Evolutionary conservation across 2,329 filamentous ascomycete species (phyloP).

Genomic region (Fusarium newnesense): DNA sequence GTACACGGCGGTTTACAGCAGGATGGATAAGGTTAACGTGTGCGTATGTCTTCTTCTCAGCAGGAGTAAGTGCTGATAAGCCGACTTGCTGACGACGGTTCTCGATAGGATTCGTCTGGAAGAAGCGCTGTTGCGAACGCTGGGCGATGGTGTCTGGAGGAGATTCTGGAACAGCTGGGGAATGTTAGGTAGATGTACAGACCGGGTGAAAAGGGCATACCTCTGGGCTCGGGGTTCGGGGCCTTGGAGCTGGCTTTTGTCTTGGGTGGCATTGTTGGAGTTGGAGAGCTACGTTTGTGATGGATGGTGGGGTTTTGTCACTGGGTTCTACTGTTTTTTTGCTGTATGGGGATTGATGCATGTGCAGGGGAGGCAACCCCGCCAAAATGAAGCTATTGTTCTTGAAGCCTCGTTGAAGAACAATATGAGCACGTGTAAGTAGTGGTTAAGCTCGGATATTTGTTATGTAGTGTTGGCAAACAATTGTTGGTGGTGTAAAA

Average conservation of each 20-base stretch:
- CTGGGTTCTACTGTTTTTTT: slow-evolving; percentile 37
- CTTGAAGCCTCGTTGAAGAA: slow-evolving; percentile 21
- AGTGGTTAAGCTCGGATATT: neutral
- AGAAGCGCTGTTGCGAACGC: slow-evolving; percentile 58
- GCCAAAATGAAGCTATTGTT: slow-evolving; percentile 42
- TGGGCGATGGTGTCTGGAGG: slow-evolving; percentile 60
- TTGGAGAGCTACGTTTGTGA: slow-evolving; percentile 37
- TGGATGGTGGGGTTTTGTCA: slow-evolving; percentile 43
- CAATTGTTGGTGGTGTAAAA: neutral
- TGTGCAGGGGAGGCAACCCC: slow-evolving; percentile 34
- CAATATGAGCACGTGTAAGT: slow-evolving; percentile 21
- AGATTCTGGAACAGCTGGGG: slow-evolving; percentile 45
- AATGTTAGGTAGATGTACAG: neutral
- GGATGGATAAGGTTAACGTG: slow-evolving; percentile 59
- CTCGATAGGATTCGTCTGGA: slow-evolving; percentile 62
- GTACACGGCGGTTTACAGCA: slow-evolving; percentile 50
- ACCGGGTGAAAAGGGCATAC: neutral
- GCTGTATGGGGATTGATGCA: slow-evolving; percentile 25
- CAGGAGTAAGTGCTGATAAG: slow-evolving; percentile 56
- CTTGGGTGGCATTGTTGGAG: slow-evolving; percentile 51
- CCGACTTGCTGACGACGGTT: slow-evolving; percentile 57
- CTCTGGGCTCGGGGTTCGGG: slow-evolving; percentile 37
- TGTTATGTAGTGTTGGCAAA: neutral
- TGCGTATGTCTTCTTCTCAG: slow-evolving; percentile 61
- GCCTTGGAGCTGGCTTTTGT: slow-evolving; percentile 50